Evolutionary conservation across 2,329 filamentous ascomycete species (phyloP).

Genomic region (Aspergillus fijiensis): DNA sequence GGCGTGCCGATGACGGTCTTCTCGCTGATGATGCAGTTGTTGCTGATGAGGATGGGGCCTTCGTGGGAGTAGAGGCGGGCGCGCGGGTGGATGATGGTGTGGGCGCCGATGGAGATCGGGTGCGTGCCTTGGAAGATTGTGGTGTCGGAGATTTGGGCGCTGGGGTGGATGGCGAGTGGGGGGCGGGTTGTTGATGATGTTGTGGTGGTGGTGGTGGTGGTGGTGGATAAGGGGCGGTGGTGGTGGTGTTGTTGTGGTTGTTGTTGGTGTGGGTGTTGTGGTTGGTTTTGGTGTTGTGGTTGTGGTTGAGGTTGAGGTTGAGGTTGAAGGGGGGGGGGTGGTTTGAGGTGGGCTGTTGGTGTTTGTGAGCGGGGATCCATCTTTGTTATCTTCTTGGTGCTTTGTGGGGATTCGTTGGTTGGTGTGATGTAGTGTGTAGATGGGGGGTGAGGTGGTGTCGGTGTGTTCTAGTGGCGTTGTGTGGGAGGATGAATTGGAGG

Average conservation of each 20-base stretch:
- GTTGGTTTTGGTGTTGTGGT: conserved; percentile 17
- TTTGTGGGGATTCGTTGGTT: neutral
- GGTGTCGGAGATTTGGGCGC: conserved; percentile 41
- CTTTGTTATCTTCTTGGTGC: neutral
- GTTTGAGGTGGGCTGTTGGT: conserved; percentile 26
- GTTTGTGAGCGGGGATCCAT: conserved; percentile 18
- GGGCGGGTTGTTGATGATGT: conserved; percentile 32
- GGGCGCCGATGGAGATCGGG: conserved; percentile 73
- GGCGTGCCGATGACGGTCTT: conserved; percentile 42
- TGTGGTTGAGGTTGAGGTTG: conserved; percentile 33
- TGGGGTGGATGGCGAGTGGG: conserved; percentile 38
- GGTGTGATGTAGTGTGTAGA: neutral
- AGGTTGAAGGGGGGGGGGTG: conserved; percentile 11
- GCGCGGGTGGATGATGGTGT: conserved; percentile 83
- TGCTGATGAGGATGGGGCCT: conserved; percentile 76
- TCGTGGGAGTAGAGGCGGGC: conserved; percentile 73
- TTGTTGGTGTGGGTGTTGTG: conserved; percentile 25
- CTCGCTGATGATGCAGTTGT: conserved; percentile 80
- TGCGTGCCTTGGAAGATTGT: conserved; percentile 61
- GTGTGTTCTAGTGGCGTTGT: neutral
- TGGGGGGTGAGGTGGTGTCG: neutral
- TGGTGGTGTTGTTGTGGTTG: conserved; percentile 25
- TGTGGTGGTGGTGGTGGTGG: conserved; percentile 22
- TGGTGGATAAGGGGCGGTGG: conserved; percentile 16
- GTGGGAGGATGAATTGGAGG: neutral